Conservation (phyloP, 2,329 filamentous ascomycete species). For the Colletotrichum sp. region DNA sequence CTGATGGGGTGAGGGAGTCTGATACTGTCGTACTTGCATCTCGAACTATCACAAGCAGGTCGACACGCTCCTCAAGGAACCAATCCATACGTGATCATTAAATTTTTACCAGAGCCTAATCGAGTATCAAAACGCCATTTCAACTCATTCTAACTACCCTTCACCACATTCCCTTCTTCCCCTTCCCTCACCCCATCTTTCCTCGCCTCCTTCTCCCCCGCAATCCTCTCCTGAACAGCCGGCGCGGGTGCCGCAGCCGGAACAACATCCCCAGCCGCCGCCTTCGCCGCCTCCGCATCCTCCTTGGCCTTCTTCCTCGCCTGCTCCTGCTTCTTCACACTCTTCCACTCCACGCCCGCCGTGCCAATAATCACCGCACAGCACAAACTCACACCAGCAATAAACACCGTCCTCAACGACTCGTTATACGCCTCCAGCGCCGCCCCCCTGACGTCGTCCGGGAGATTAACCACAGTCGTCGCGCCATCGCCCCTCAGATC, state of each 20-base stretch:
- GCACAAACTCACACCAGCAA: constrained; percentile 61
- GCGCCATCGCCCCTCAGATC: constrained; percentile 19
- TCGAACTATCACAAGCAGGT: no score
- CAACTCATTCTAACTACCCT: neutral
- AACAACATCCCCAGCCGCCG: neutral
- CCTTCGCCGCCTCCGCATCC: neutral
- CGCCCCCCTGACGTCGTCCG: constrained; percentile 17
- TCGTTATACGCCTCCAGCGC: constrained; percentile 61
- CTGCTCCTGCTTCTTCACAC: constrained; percentile 37
- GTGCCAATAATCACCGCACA: constrained; percentile 59
- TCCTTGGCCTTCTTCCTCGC: neutral
- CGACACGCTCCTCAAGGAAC: neutral
- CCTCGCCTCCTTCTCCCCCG: neutral
- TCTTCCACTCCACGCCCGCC: constrained; percentile 64
- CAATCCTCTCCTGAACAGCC: neutral
- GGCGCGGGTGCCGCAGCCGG: neutral
- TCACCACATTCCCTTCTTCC: neutral
- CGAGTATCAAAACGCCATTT: neutral
- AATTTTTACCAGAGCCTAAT: neutral
- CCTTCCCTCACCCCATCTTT: neutral
- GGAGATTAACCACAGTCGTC: constrained; percentile 25
- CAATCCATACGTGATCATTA: neutral
- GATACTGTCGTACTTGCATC: no score
- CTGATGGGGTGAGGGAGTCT: no score
- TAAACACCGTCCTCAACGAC: constrained; percentile 63